Evolutionary conservation across 352 stramenopile genomes (phyloP).

Genomic region (Phytophthora boehmeriae): DNA sequence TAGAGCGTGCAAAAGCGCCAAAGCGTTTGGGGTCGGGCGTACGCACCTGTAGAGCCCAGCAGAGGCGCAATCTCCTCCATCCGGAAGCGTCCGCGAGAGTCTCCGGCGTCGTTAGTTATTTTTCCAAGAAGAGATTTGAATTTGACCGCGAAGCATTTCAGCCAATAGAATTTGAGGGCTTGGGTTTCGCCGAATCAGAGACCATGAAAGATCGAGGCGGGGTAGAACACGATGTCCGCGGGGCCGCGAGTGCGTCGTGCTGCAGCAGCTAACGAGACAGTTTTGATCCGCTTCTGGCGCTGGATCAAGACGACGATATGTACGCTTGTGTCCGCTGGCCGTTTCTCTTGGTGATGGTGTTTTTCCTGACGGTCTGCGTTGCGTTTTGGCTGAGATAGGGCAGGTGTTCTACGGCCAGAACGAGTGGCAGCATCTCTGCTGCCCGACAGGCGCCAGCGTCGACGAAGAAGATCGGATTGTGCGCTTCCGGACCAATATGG

Average conservation of each 20-base stretch:
- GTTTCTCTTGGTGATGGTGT: not conserved
- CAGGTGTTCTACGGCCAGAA: slow-evolving; percentile 68
- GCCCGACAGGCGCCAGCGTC: slow-evolving; percentile 32
- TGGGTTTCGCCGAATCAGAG: not conserved
- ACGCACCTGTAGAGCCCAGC: slow-evolving; percentile 61
- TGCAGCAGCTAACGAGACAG: slow-evolving; percentile 56
- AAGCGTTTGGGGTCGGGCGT: not conserved
- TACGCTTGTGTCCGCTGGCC: slow-evolving; percentile 13
- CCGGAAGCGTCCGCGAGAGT: not conserved
- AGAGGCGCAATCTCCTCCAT: slow-evolving; percentile 68
- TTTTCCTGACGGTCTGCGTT: slow-evolving; percentile 2
- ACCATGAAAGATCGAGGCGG: not conserved
- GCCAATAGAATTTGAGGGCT: slow-evolving; percentile 6
- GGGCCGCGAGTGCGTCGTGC: slow-evolving; percentile 59
- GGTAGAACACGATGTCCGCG: slow-evolving; percentile 45
- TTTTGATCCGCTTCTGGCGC: slow-evolving; percentile 67
- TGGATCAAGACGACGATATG: slow-evolving; percentile 72
- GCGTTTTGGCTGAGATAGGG: slow-evolving; percentile 30
- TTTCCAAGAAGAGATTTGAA: slow-evolving; percentile 26
- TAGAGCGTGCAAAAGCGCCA: not conserved
- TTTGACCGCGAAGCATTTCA: slow-evolving; percentile 9
- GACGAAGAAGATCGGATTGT: slow-evolving; percentile 70
- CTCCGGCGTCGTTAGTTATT: slow-evolving; percentile 6
- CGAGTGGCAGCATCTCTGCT: slow-evolving; percentile 78
- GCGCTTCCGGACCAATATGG: slow-evolving; percentile 76